phyloP scores from a whole-genome alignment of 2,329 filamentous ascomycete genomes.

The Fusarium falciforme region DNA sequence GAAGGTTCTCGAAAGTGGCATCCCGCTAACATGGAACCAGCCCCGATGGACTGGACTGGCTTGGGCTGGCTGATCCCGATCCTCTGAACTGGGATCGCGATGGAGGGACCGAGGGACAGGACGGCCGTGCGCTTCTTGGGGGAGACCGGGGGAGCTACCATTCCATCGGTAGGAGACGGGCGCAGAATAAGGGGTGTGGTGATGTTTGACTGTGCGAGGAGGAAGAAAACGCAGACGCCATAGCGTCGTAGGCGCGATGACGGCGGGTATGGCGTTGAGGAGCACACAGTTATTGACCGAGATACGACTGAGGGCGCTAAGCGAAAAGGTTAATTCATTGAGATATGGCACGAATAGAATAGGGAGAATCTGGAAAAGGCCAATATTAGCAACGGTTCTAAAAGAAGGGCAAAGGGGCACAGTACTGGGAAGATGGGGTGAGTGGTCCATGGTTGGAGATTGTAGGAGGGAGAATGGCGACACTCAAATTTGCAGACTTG shows the following conservation, averaged over 20 bases:
- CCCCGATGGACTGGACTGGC: conserved; percentile 6
- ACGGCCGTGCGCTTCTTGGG: conserved; percentile 1
- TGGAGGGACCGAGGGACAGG: conserved; percentile 3
- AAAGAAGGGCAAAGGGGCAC: not conserved
- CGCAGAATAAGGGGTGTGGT: conserved; percentile 14
- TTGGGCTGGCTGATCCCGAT: conserved; percentile 26
- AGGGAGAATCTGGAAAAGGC: not conserved
- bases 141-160: conserved; percentile 22
- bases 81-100: conserved; percentile 23
- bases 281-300: conserved; percentile 9
- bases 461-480: not conserved
- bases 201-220: not conserved
- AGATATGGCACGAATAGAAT: not conserved
- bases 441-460: not conserved
- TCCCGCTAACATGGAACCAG: conserved; percentile 2
- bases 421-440: not conserved
- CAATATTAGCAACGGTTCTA: not conserved
- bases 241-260: conserved; percentile 9
- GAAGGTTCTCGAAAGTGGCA: not conserved
- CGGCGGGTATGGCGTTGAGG: conserved; percentile 27
- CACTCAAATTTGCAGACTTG: not conserved
- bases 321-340: not conserved
- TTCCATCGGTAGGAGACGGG: conserved; percentile 20
- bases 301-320: conserved; percentile 6
- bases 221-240: conserved; percentile 30